Percentiles rank a stretch among this genome's conserved stretches.
These are phyloP conservation scores for Blyttiomyces sp. DNA, from an alignment of 371 early-diverging fungal genomes.

Conservation along the genomic window DNA sequence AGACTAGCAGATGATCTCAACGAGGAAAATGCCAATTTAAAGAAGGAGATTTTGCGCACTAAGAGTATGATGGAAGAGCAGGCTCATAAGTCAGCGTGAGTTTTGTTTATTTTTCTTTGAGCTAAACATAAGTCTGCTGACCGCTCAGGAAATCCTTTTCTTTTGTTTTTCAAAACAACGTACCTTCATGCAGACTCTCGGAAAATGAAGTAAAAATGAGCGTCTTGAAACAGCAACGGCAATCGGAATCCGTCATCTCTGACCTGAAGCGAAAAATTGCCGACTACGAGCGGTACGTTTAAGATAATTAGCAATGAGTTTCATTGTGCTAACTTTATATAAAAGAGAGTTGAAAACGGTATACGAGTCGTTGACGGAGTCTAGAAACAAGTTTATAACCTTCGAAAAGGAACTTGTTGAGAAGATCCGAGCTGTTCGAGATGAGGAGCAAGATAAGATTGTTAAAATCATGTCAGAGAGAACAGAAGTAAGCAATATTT, in stretches of 20 bases:
- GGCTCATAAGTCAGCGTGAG: constrained; percentile 14
- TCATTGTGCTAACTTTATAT: not conserved
- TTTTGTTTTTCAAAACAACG: not conserved
- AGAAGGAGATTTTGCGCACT: constrained; percentile 34
- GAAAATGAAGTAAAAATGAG: constrained; percentile 7
- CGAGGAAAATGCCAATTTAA: constrained; percentile 25
- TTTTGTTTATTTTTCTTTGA: not conserved
- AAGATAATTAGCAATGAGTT: not conserved
- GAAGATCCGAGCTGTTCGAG: constrained; percentile 5
- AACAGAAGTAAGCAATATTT: constrained; percentile 2
- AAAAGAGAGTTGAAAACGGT: constrained; percentile 7
- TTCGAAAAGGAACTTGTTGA: constrained; percentile 6
- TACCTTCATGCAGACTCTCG: not conserved
- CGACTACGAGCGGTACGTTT: not conserved
- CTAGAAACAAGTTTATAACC: not conserved
- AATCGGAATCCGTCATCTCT: constrained; percentile 2
- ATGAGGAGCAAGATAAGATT: constrained; percentile 7
- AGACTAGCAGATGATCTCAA: constrained; percentile 27
- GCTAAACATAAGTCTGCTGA: not conserved
- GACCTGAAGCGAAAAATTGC: constrained; percentile 3
- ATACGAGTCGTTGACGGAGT: not conserved
- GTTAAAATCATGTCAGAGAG: constrained; percentile 4
- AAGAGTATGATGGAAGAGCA: constrained; percentile 29
- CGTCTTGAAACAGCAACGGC: not conserved
- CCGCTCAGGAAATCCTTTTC: not conserved